Conservation (phyloP, 441 rosid genomes). For the Arabidopsis hybrid region DNA sequence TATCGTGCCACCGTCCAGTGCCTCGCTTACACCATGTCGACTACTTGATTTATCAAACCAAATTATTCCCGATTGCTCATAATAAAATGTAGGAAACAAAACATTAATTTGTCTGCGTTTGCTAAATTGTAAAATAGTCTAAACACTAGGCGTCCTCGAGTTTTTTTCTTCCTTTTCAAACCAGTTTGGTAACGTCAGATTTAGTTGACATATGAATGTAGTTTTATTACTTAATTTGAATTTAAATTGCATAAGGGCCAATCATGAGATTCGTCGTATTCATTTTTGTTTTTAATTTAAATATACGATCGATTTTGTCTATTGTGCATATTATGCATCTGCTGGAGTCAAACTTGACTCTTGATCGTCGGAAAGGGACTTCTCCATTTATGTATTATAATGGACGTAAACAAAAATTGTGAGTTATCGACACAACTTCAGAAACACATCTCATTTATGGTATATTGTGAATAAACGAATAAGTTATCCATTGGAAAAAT, state of each 20-base stretch:
- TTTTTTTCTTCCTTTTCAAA: neutral
- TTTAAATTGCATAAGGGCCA: slow-evolving; percentile 1
- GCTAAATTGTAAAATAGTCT: neutral
- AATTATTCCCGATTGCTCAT: neutral
- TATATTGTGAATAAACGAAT: neutral
- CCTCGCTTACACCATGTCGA: slow-evolving; percentile 34
- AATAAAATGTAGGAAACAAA: neutral
- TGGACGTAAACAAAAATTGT: no score
- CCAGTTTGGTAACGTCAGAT: slow-evolving; percentile 28
- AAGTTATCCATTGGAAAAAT: neutral
- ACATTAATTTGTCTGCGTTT: neutral
- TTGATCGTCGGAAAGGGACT: slow-evolving; percentile 41
- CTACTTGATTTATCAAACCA: slow-evolving; percentile 11
- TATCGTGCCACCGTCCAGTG: slow-evolving; percentile 32
- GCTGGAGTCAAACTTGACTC: slow-evolving; percentile 44
- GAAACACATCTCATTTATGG: neutral
- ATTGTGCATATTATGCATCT: slow-evolving; percentile 21
- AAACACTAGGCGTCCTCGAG: slow-evolving; percentile 28
- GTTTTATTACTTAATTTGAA: neutral
- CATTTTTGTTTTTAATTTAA: neutral
- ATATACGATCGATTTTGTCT: neutral
- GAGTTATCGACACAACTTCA: no score
- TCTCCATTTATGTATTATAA: neutral
- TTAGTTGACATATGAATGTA: slow-evolving; percentile 22
- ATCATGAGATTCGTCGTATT: slow-evolving; percentile 20